These are phyloP conservation scores for Xanthoconium stramineum DNA, from an alignment of 768 basidiomycete species.

Conservation along the genomic window DNA sequence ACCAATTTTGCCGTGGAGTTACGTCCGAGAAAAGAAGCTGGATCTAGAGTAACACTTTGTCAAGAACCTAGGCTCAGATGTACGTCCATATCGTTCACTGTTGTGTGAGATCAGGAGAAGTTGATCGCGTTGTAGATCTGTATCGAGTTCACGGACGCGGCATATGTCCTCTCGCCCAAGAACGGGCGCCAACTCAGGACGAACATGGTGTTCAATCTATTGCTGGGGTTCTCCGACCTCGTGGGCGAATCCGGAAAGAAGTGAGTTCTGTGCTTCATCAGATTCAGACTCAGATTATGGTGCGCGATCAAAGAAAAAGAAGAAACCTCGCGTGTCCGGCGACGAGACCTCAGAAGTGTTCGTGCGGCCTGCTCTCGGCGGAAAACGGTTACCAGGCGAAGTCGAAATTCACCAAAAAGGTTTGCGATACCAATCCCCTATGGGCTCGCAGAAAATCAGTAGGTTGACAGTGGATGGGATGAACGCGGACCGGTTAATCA, in stretches of 20 bases:
- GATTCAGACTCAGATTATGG: slow-evolving; percentile 90
- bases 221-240: no score
- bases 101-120: not conserved
- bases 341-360: slow-evolving; percentile 88
- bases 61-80: slow-evolving; percentile 89
- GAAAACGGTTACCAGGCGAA: slow-evolving; percentile 94
- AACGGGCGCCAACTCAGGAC: no score
- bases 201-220: no score
- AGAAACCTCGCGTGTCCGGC: slow-evolving; percentile 52
- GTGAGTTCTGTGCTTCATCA: slow-evolving; percentile 56
- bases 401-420: slow-evolving; percentile 98
- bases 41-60: slow-evolving; percentile 81
- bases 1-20: slow-evolving; percentile 68
- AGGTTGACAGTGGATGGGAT: slow-evolving; percentile 24
- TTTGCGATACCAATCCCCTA: slow-evolving; percentile 84
- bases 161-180: no score
- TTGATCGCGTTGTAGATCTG: slow-evolving; percentile 66
- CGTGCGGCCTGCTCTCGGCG: slow-evolving; percentile 89
- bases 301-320: slow-evolving; percentile 84
- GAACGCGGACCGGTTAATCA: slow-evolving; percentile 1
- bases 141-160: no score
- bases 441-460: slow-evolving; percentile 91
- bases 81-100: slow-evolving; percentile 36
- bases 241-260: no score
- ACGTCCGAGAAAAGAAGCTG: slow-evolving; percentile 72